Conservation (phyloP, 2,329 filamentous ascomycete species). For the Taxawa tesnikishii region DNA sequence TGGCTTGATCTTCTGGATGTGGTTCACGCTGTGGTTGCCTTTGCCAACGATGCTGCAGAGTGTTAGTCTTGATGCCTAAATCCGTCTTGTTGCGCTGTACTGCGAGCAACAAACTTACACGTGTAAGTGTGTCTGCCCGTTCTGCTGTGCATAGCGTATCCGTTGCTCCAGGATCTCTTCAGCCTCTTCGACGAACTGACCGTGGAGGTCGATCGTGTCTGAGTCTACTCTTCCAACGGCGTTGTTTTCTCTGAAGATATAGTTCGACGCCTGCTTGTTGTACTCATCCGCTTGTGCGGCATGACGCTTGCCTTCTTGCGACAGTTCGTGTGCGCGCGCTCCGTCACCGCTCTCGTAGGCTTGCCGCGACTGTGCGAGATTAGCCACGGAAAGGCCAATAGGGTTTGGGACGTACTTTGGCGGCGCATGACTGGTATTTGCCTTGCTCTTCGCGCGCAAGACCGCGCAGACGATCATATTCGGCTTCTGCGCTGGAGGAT, state of each 20-base stretch:
- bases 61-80: too few relatives aligned
- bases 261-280: conserved; percentile 84
- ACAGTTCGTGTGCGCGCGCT: conserved; percentile 68
- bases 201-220: conserved; percentile 90
- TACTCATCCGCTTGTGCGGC: conserved; percentile 74
- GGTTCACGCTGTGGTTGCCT: conserved; percentile 71
- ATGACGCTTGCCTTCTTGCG: conserved; percentile 74
- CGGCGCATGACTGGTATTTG: conserved; percentile 58
- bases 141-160: conserved; percentile 62
- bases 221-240: conserved; percentile 57
- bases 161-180: conserved; percentile 79
- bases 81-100: too few relatives aligned
- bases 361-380: conserved; percentile 49
- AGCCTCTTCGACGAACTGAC: conserved; percentile 88
- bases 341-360: conserved; percentile 80
- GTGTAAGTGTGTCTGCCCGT: conserved; percentile 72
- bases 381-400: conserved; percentile 5
- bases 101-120: too few relatives aligned
- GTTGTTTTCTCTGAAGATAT: conserved; percentile 94
- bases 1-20: conserved; percentile 93
- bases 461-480: conserved; percentile 84
- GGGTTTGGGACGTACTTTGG: conserved; percentile 43
- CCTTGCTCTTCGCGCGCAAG: conserved; percentile 69
- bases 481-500: conserved; percentile 57
- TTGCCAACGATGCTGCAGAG: conserved; percentile 68